Percentiles rank a stretch among this genome's conserved stretches.
phyloP scores from a whole-genome alignment of 1,284 basidiomycete species.

The Waitea zeae region DNA sequence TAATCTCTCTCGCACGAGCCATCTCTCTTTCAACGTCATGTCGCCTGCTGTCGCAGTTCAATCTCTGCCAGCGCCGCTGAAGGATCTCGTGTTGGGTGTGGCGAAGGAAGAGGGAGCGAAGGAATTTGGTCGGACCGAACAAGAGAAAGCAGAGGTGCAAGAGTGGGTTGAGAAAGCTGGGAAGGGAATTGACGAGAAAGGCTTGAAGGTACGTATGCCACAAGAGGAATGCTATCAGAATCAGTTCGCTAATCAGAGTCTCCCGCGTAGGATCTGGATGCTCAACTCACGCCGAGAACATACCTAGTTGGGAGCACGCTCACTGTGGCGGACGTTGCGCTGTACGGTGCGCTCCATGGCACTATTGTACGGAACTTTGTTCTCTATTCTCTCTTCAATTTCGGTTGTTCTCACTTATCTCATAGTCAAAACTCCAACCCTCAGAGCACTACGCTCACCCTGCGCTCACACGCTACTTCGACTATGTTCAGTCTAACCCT shows the following conservation, averaged over 20 bases:
- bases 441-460: constrained; percentile 61
- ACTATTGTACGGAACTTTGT: constrained; percentile 48
- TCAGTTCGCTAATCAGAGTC: background rate
- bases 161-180: constrained; percentile 55
- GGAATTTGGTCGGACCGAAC: constrained; percentile 36
- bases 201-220: constrained; percentile 25
- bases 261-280: constrained; percentile 45
- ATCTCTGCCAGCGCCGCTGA: constrained; percentile 34
- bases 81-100: constrained; percentile 35
- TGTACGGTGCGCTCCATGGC: constrained; percentile 74
- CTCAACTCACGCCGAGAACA: constrained; percentile 58
- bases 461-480: constrained; percentile 81
- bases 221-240: background rate
- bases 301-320: constrained; percentile 70
- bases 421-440: constrained; percentile 46
- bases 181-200: constrained; percentile 28
- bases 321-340: constrained; percentile 74
- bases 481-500: constrained; percentile 70
- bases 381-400: background rate
- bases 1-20: too few species aligned
- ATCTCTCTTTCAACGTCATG: too few species aligned
- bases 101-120: constrained; percentile 19
- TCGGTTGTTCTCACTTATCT: background rate
- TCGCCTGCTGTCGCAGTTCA: too few species aligned
- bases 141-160: constrained; percentile 43